Evolutionary conservation across 1,139 yeast species (phyloP).

Genomic region (Yarrowia galli): DNA sequence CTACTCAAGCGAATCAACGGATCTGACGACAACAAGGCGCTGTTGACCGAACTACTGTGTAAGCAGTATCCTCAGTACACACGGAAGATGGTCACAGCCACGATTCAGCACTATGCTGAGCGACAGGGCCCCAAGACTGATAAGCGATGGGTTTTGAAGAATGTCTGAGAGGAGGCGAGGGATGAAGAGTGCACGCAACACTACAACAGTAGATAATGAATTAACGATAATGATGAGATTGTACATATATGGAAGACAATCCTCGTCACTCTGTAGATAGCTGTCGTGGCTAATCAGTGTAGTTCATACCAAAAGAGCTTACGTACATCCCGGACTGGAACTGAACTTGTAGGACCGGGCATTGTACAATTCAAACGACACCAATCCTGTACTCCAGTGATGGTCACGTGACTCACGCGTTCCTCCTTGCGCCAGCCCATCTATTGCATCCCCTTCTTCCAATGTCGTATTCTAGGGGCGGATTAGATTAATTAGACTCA

Average conservation of each 20-base stretch:
- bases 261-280: too few species aligned
- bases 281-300: too few species aligned
- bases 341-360: too few species aligned
- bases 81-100: constrained; percentile 17
- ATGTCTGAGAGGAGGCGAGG: neutral
- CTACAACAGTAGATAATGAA: neutral
- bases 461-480: too few species aligned
- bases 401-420: too few species aligned
- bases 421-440: too few species aligned
- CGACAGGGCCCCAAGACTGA: constrained; percentile 15
- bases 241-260: too few species aligned
- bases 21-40: constrained; percentile 24
- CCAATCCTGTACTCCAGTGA: too few species aligned
- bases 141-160: constrained; percentile 34
- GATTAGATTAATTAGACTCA: neutral
- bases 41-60: constrained; percentile 8
- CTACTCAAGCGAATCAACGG: constrained; percentile 11
- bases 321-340: too few species aligned
- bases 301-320: too few species aligned
- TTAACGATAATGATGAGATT: neutral
- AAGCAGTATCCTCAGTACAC: constrained; percentile 27
- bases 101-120: constrained; percentile 24
- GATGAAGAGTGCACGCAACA: neutral
- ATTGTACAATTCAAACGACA: too few species aligned
- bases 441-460: too few species aligned